phyloP scores from a whole-genome alignment of 345 rosid genomes.

The Turritis glabra region DNA sequence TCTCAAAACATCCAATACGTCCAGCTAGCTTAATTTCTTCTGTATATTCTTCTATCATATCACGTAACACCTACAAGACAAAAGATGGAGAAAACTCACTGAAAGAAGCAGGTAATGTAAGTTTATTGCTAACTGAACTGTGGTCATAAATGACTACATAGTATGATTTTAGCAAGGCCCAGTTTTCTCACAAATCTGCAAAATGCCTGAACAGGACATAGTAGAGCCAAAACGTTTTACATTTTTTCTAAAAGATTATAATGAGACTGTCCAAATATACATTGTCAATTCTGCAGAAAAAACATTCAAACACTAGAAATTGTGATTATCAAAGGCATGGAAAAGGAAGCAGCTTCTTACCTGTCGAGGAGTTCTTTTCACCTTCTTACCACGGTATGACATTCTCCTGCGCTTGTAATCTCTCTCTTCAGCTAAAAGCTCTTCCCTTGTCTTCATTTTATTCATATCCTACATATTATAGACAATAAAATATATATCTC shows the following conservation, averaged over 20 bases:
- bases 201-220: too few relatives aligned
- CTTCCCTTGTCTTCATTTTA: constrained; percentile 76
- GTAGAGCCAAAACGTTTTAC: not conserved
- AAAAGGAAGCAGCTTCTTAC: constrained; percentile 40
- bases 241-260: not conserved
- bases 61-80: constrained; percentile 63
- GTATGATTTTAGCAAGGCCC: not conserved
- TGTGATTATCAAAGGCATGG: not conserved
- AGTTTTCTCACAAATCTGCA: constrained; percentile 1
- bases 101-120: not conserved
- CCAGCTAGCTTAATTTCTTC: constrained; percentile 84
- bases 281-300: not conserved
- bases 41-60: constrained; percentile 82
- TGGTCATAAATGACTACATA: not conserved
- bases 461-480: constrained; percentile 50
- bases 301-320: not conserved
- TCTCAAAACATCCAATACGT: constrained; percentile 85
- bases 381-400: constrained; percentile 97
- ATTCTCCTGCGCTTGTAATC: constrained; percentile 94
- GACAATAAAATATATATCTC: not conserved
- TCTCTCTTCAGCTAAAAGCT: constrained; percentile 93
- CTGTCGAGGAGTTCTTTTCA: constrained; percentile 70
- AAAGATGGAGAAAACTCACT: constrained; percentile 17
- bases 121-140: not conserved
- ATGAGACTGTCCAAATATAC: not conserved